Evolutionary conservation across 2,329 filamentous ascomycete genomes (phyloP).

Genomic region (Cordyceps cicadae): DNA sequence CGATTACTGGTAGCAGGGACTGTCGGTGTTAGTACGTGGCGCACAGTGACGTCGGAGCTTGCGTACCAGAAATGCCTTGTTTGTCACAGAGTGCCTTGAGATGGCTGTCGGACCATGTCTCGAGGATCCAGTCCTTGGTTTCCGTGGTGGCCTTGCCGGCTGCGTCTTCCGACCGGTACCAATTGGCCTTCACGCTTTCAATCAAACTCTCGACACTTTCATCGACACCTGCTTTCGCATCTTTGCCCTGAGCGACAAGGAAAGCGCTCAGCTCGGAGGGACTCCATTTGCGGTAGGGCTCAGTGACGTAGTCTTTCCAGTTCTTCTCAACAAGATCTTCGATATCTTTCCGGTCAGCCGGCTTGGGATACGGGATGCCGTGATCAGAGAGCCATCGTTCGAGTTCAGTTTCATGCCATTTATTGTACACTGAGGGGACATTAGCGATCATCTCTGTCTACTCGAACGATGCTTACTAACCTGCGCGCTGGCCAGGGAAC

Average conservation of each 20-base stretch:
- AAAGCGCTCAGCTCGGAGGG: slow-evolving; percentile 58
- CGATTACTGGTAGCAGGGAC: slow-evolving; percentile 81
- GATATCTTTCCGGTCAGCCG: slow-evolving; percentile 89
- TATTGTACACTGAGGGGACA: slow-evolving; percentile 75
- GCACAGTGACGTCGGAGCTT: not conserved
- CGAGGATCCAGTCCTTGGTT: slow-evolving; percentile 86
- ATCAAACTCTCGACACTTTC: slow-evolving; percentile 62
- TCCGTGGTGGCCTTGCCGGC: slow-evolving; percentile 62
- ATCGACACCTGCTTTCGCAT: slow-evolving; percentile 58
- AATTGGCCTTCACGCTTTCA: slow-evolving; percentile 61
- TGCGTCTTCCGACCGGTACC: slow-evolving; percentile 73
- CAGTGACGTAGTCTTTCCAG: slow-evolving; percentile 71
- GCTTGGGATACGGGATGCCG: slow-evolving; percentile 80
- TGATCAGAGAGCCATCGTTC: slow-evolving; percentile 95
- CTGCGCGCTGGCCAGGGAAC: slow-evolving; percentile 67
- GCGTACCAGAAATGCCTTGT: slow-evolving; percentile 64
- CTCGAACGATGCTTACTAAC: slow-evolving; percentile 56
- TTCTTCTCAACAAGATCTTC: slow-evolving; percentile 81
- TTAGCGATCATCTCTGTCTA: not conserved
- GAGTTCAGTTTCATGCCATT: slow-evolving; percentile 96
- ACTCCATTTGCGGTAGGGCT: slow-evolving; percentile 73
- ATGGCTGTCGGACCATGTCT: slow-evolving; percentile 90
- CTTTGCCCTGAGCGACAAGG: slow-evolving; percentile 61
- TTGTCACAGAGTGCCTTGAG: slow-evolving; percentile 89
- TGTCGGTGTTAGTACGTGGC: slow-evolving; percentile 16